Evolutionary conservation across 768 basidiomycete species (phyloP), one percentile per base, ranked within the genome.

Genomic region (Suillus bovinus): DNA sequence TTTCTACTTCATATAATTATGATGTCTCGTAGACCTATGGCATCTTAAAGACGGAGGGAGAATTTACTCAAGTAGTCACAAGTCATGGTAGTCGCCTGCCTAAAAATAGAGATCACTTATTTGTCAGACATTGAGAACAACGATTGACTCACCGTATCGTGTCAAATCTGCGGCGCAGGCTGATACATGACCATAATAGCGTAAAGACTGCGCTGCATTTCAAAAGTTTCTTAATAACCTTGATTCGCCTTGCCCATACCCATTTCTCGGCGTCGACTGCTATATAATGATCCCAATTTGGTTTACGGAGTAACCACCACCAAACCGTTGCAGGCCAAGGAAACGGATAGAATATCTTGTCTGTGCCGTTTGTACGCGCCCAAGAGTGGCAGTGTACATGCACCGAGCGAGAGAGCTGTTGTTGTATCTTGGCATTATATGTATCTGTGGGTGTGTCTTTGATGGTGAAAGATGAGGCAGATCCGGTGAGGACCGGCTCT

Each of bases 201-300:
- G 60, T 36, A 29, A 17, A 52, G 20, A 53, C 57, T 16, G 53
- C 55, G 27, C 31, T 55, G 29, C 53, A 33, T 58, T 55, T 68
- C 53, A 66, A 39, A 39, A 52, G n/a, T 4, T 38, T 16, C 24
- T 58, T 55, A n/a, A 62, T 22, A 39, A 34, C 60, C 36, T 64
- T 56, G 34, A 58, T 41, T 49, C 17, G 33, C 31, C 61, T 61
- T 47, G 58, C 62, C 27, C 62, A 60, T 29, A 38, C 69, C 78
- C 80, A 80, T 24, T 47, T 24, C 6, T 47, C 22, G 46, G 22
- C 46, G 11, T 14, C 46, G 46, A 47, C 22, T 4, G 46, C 46
- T 6, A 14, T 47, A 14, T 24, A 47, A 47, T 47, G 46, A 47
- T 47, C 6, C 46, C 46, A 47, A 47, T 47, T 47, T 6, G 46